Evolutionary conservation across 2,329 filamentous ascomycete species (phyloP).

Genomic region (Trichoderma endophyticum): DNA sequence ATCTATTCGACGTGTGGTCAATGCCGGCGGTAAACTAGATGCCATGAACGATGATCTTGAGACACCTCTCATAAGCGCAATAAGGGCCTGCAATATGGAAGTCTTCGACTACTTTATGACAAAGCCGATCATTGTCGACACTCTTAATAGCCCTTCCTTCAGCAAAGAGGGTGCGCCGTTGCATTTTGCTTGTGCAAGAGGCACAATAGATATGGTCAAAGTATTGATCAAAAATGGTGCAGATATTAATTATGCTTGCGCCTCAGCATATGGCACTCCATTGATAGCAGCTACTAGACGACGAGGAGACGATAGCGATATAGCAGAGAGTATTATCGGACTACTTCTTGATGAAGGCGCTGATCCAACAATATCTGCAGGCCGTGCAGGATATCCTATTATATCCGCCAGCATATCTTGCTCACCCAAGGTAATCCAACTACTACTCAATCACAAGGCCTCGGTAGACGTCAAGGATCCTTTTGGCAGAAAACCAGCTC

Average conservation of each 20-base stretch:
- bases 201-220: neutral
- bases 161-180: neutral
- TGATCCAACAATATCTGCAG: neutral
- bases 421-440: neutral
- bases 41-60: neutral
- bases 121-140: neutral
- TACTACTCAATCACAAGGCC: neutral
- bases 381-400: neutral
- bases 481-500: neutral
- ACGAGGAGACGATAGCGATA: neutral
- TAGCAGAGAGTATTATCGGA: neutral
- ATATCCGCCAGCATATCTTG: neutral
- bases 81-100: neutral
- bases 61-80: neutral
- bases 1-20: neutral
- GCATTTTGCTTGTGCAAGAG: neutral
- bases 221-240: neutral
- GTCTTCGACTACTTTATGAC: neutral
- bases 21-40: neutral
- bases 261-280: neutral
- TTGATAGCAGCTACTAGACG: neutral
- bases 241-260: neutral
- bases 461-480: neutral
- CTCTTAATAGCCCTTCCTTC: neutral
- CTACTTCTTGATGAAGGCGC: neutral